Evolutionary conservation across 2,329 filamentous ascomycete genomes (phyloP), one percentile per base, ranked within the genome.

Genomic region (Colletotrichum agaves): DNA sequence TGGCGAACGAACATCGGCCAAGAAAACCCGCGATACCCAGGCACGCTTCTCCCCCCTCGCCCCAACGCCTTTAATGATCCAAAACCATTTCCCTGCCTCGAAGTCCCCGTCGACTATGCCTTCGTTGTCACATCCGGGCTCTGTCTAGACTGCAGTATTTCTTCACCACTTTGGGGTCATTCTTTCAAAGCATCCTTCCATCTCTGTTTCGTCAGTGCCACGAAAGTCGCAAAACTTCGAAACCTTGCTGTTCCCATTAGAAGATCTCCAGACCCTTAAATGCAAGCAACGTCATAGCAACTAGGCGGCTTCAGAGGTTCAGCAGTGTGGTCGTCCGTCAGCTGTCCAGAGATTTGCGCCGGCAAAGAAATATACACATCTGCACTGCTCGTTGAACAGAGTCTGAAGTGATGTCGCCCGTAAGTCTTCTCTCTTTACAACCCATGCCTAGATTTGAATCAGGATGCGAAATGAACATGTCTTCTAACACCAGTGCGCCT

Each of bases 321-420:
- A 66, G 56, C 57, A 67, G 66, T 69, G 62, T 61, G 66, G 62
- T 57, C 35, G 52, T 61, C 8, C 41, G 17, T 50, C 23, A 50
- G 35, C 47, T 41, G 27, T 21, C 19, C 27, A 59, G 33, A 43
- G 39, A 56, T 27, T 44, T 61, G 66, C 43, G 57, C 61, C 35
- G 33, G 53, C 46, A 65, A 49, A 47, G 15, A 46, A 17, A 31
- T 17, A 50, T 41, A 61, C 27, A 44, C 23, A 44, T 43, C 56
- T 19, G 57, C 56, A 50, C 66, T 67, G 66, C 61, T 57, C 49
- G 33, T 57, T 67, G 55, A 67, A 55, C 62, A 60, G 55, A 67
- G 55, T 52, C 62, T 68, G 61, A 56, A 67, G 66, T 59, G 41
- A 69, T 69, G 66, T 67, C 66, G 66, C 43, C 66, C 43, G 66